Conservation (phyloP, 108 stramenopile genomes). For the Nitzschia sp. region DNA sequence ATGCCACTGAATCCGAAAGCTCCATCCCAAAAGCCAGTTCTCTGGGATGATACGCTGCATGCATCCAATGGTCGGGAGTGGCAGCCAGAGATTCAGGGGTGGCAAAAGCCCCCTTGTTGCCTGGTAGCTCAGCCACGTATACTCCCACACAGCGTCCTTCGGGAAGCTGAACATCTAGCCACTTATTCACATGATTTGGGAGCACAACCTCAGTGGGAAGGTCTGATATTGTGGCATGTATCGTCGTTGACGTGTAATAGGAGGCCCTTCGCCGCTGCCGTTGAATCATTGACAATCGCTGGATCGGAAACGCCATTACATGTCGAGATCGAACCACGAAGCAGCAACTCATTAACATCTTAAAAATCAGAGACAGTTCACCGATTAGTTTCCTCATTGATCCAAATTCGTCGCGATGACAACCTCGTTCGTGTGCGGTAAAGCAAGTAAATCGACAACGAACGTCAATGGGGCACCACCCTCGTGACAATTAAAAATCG, state of each 20-base stretch:
- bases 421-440: too few relatives aligned
- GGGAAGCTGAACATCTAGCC: constrained; percentile 40
- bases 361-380: background rate
- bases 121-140: background rate
- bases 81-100: background rate
- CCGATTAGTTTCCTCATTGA: background rate
- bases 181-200: background rate
- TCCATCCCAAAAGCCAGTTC: constrained; percentile 57
- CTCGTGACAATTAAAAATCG: too few relatives aligned
- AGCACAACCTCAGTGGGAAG: background rate
- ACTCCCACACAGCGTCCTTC: constrained; percentile 60
- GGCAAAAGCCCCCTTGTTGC: background rate
- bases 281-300: background rate
- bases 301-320: background rate
- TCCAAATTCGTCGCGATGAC: too few relatives aligned
- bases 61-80: constrained; percentile 43
- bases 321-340: background rate
- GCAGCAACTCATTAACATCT: background rate
- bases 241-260: background rate
- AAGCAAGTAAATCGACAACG: too few relatives aligned
- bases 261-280: background rate
- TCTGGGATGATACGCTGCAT: constrained; percentile 47
- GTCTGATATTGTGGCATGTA: background rate
- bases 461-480: too few relatives aligned
- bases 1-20: constrained; percentile 26